Evolutionary conservation across 441 rosid genomes (phyloP), one percentile per base, ranked within the genome.

Genomic region (Heliophila coronopifolia): DNA sequence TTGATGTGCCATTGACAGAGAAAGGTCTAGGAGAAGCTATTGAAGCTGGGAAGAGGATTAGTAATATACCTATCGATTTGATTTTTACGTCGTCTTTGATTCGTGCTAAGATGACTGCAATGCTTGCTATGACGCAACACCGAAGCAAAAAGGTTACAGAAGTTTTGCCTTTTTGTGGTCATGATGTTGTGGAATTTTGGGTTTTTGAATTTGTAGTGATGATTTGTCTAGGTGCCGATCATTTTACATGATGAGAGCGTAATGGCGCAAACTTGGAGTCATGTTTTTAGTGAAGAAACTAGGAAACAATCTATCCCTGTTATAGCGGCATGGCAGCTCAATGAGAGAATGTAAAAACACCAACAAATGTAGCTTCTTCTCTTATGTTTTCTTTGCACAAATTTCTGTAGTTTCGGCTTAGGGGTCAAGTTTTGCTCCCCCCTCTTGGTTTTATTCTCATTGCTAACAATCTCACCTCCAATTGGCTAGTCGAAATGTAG

Each of bases 41-140:
- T 73, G 93, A 91, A 75, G 98, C 98, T 12, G 98, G 98, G 58
- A 81, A 77, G 75, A 73, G 90, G 73, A 87, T 91, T 55, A 81
- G 98, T 55, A 87, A 77, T 65, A 91, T 91, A 52, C 98, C 98
- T 34, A 74, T 91, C 1, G 96, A 91, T 77, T 66, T 78, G 78
- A 91, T 91, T 57, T 91, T 67, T 40, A 87, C 98, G 2, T 91
- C 98, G 0, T 73, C 96, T 23, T 67, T 92, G 28, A 88, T 92
- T 58, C 95, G 95, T 62, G 96, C 98, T 5, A 89, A 87, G 63
- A 91, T 87, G 96, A 91, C 98, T 3, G 98, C 96, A 2, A 83
- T 87, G 96, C 94, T 87, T 65, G 98, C 98, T 17, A 91, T 91
- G 93, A 87, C 84, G 26, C 95, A 91, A 72, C 98, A 91, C 63